Base-by-base conservation (phyloP, 176 grass and related monocot genomes). In the Dactylis glomerata region DNA sequence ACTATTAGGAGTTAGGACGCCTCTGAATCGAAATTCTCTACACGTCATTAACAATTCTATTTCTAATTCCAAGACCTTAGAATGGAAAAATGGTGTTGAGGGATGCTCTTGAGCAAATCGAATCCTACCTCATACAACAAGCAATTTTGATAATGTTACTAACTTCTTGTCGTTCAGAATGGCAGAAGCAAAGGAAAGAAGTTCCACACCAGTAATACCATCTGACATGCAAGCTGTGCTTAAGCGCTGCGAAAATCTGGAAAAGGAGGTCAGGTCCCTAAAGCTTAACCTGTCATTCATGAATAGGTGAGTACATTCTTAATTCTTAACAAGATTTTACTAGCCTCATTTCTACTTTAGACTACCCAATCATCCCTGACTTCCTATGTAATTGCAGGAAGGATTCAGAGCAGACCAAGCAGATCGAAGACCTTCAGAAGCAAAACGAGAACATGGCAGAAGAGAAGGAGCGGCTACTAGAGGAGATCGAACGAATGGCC, bases 201-300 rank as follows among this genome's bases (percentile, higher is more conserved):
- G 83, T 68, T 86, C 75, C 5, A 87, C 87, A 6, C 92, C 89
- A 16, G 67, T 78, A 76, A 76, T 94, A 87, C 87, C 92, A 68
- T 86, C 92, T 0, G 87, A 92, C 69, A 94, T 88, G 87, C 92
- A 92, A 58, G 73, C 87, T 0, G 78, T 92, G 28, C 87, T 94
- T 27, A 94, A 92, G 68, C 89, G 89, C 52, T 92, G 89, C 0
- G 92, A 94, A 76, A 88, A 58, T 26, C 89, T 94, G 19, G 92
- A 94, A 84, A 94, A 94, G 75, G 89, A 94, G 59, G 92, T 92
- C 45, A 87, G 92, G 6, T 90, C 92, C 23, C 92, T 94, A 3
- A 94, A 94, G 82, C 87, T 94, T 73, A 94, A 92, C 75, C 28
- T 94, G 24, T 94, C 92, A 57, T 94, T 92, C 76, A 94, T 94